phyloP scores from a whole-genome alignment of 805 yeast genomes.

The Kluyveromyces lactis region DNA sequence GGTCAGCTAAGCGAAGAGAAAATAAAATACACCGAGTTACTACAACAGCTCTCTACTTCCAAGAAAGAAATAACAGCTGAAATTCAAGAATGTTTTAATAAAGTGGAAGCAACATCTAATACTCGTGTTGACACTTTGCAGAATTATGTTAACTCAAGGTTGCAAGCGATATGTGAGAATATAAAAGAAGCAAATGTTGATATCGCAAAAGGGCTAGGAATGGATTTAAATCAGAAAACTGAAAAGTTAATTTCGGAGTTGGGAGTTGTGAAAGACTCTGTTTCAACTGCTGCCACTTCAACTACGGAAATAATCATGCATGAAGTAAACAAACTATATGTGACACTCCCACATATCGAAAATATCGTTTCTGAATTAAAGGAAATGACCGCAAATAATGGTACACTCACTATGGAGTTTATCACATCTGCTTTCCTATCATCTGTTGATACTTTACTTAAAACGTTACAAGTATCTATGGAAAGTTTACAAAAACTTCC shows the following conservation, averaged over 20 bases:
- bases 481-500: constrained; percentile 3
- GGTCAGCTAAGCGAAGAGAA: constrained; percentile 42
- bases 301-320: background rate
- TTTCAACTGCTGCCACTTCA: background rate
- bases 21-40: constrained; percentile 25
- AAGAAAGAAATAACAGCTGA: constrained; percentile 8
- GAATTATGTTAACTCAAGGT: background rate
- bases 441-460: constrained; percentile 6
- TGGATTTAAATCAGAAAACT: background rate
- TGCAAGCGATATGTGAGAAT: background rate
- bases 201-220: background rate
- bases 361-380: background rate
- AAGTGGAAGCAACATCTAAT: constrained; percentile 14
- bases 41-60: constrained; percentile 11
- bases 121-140: background rate
- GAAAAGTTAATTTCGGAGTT: background rate
- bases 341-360: background rate
- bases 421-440: constrained; percentile 12
- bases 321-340: background rate
- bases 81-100: constrained; percentile 19
- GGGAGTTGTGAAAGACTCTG: background rate
- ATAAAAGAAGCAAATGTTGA: constrained; percentile 7
- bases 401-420: background rate
- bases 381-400: background rate
- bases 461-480: constrained; percentile 12